Conservation (phyloP, 2,329 filamentous ascomycete genomes). For the Colletotrichum tofieldiae region DNA sequence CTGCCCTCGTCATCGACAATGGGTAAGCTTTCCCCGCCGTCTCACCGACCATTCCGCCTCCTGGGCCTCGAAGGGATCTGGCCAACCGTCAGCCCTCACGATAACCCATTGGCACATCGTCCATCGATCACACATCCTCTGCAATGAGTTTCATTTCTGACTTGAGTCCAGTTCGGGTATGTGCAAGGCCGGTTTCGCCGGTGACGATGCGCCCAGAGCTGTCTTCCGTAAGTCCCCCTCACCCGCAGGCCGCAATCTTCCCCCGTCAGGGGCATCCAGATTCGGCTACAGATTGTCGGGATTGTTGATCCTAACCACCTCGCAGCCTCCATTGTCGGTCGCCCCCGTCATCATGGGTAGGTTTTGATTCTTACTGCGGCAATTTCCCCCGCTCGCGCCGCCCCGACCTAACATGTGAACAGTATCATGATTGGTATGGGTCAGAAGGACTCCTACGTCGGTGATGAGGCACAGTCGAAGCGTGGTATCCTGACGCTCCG, state of each 20-base stretch:
- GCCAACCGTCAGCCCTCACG: conserved; percentile 24
- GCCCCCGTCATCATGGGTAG: conserved; percentile 99
- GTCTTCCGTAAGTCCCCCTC: conserved; percentile 94
- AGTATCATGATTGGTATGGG: conserved; percentile 99
- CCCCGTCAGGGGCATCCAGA: conserved; percentile 26
- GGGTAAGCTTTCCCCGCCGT: conserved; percentile 81
- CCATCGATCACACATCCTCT: conserved; percentile 30
- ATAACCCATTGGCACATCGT: conserved; percentile 38
- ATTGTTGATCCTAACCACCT: conserved; percentile 53
- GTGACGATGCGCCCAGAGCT: conserved; percentile 99
- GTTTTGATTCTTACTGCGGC: conserved; percentile 53
- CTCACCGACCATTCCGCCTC: conserved; percentile 54
- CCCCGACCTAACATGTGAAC: conserved; percentile 52
- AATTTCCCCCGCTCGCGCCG: conserved; percentile 35
- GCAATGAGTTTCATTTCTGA: conserved; percentile 53
- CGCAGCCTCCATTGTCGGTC: conserved; percentile 97
- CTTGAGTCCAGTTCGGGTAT: conserved; percentile 89
- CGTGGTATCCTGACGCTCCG: conserved; percentile 99
- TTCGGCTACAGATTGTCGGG: not conserved
- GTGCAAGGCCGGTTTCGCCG: conserved; percentile 99
- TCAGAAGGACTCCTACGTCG: conserved; percentile 99
- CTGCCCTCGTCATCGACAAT: conserved; percentile 99
- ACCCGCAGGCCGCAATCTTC: conserved; percentile 44
- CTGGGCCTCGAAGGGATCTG: conserved; percentile 23
- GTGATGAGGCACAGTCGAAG: conserved; percentile 99